Evolutionary conservation across 140 eudicot species (phyloP).

Genomic region (Cichorium intybus): DNA sequence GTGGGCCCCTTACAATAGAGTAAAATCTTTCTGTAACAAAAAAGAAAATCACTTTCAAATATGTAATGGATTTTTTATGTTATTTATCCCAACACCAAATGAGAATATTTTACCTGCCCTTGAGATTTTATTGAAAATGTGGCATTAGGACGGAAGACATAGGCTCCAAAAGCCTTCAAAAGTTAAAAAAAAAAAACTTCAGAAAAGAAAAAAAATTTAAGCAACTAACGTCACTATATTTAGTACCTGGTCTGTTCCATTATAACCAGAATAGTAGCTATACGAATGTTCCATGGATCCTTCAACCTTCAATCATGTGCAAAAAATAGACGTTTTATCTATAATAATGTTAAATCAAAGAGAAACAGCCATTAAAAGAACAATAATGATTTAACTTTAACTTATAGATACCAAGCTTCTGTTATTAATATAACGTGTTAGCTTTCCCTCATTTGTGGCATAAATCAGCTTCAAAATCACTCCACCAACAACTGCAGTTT

Average conservation of each 20-base stretch:
- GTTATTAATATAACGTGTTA: constrained; percentile 55
- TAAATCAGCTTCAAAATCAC: constrained; percentile 78
- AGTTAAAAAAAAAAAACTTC: constrained; percentile 24
- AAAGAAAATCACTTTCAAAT: background rate
- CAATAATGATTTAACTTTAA: background rate
- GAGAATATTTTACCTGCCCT: constrained; percentile 49
- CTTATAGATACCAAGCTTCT: constrained; percentile 50
- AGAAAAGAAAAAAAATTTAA: constrained; percentile 7
- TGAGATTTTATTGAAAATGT: constrained; percentile 51
- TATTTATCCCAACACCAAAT: background rate
- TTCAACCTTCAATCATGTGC: constrained; percentile 45
- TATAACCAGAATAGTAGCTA: constrained; percentile 69
- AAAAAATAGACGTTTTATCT: too few species aligned
- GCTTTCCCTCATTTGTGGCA: constrained; percentile 65
- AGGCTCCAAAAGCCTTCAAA: constrained; percentile 90
- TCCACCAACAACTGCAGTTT: constrained; percentile 63
- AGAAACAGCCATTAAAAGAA: too few species aligned
- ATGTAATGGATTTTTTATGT: constrained; percentile 4
- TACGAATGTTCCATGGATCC: constrained; percentile 58
- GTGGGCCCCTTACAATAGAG: constrained; percentile 68
- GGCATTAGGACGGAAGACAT: constrained; percentile 87
- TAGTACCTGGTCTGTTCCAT: constrained; percentile 67
- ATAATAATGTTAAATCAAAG: too few species aligned
- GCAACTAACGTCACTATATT: background rate
- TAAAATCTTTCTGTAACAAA: constrained; percentile 47